Evolutionary conservation across 2,329 filamentous ascomycete species (phyloP).

Genomic region (Aspergillus bombycis): DNA sequence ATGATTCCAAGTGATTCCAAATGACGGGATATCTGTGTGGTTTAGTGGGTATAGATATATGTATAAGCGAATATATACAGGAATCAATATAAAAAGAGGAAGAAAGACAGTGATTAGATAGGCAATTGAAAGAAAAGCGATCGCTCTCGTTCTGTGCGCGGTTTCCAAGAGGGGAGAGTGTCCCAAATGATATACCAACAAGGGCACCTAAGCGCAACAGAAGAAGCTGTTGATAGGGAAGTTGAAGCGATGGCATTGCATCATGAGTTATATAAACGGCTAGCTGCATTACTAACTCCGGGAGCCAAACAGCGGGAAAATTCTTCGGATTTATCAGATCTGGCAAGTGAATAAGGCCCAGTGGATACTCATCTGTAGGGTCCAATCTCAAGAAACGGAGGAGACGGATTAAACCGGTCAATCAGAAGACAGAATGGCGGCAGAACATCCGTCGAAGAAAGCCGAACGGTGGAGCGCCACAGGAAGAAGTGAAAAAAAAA

Average conservation of each 20-base stretch:
- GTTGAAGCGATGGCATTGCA: constrained; percentile 12
- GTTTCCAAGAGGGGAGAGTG: constrained; percentile 13
- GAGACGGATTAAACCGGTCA: constrained; percentile 18
- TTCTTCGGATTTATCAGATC: constrained; percentile 20
- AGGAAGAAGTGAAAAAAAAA: not conserved
- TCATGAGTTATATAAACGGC: constrained; percentile 15
- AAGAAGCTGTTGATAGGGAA: not conserved
- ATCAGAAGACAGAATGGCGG: constrained; percentile 8
- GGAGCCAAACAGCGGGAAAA: constrained; percentile 7
- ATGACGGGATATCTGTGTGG: constrained; percentile 6
- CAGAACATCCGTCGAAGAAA: constrained; percentile 10
- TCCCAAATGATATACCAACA: constrained; percentile 5
- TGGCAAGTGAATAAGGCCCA: not conserved
- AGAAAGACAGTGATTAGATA: constrained; percentile 2
- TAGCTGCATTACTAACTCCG: constrained; percentile 17
- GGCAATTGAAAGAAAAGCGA: not conserved
- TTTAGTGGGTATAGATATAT: constrained; percentile 6
- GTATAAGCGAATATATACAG: constrained; percentile 14
- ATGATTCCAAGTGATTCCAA: not conserved
- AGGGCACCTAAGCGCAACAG: constrained; percentile 2
- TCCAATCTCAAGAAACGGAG: constrained; percentile 8
- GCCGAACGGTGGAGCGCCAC: constrained; percentile 7
- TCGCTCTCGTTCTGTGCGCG: not conserved
- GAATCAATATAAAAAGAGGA: not conserved
- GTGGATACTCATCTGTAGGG: constrained; percentile 11